These are phyloP conservation scores for Cornus florida DNA, from an alignment of 148 eudicot species.

Conservation along the genomic window DNA sequence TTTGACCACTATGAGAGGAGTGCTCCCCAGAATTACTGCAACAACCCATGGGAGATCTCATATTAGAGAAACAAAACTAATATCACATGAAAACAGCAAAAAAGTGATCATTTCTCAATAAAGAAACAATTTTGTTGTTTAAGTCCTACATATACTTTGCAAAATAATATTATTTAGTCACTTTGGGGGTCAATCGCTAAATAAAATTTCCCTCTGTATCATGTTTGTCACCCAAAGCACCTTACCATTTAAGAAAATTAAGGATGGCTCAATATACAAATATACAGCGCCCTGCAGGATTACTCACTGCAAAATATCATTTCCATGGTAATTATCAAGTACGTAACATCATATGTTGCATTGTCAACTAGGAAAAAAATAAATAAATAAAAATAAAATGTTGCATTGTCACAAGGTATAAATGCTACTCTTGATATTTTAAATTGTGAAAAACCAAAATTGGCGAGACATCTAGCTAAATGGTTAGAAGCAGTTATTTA, in stretches of 20 bases:
- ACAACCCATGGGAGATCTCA: slow-evolving; percentile 5
- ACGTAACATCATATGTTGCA: neutral
- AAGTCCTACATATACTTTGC: neutral
- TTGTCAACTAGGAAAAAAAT: too few species aligned
- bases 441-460: neutral
- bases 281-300: too few species aligned
- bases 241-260: too few species aligned
- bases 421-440: too few species aligned
- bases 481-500: neutral
- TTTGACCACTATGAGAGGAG: slow-evolving; percentile 27
- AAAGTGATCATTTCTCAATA: neutral
- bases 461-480: neutral
- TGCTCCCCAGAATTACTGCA: slow-evolving; percentile 40
- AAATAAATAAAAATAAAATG: too few species aligned
- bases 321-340: neutral
- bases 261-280: too few species aligned
- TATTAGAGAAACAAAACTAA: neutral
- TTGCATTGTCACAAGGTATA: neutral
- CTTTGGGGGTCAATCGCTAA: neutral
- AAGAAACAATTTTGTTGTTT: neutral
- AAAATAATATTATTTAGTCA: neutral
- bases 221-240: too few species aligned
- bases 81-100: slow-evolving; percentile 6
- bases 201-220: neutral
- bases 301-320: too few species aligned